phyloP scores from a whole-genome alignment of 2,329 filamentous ascomycete species.

The Botrytis deweyae region DNA sequence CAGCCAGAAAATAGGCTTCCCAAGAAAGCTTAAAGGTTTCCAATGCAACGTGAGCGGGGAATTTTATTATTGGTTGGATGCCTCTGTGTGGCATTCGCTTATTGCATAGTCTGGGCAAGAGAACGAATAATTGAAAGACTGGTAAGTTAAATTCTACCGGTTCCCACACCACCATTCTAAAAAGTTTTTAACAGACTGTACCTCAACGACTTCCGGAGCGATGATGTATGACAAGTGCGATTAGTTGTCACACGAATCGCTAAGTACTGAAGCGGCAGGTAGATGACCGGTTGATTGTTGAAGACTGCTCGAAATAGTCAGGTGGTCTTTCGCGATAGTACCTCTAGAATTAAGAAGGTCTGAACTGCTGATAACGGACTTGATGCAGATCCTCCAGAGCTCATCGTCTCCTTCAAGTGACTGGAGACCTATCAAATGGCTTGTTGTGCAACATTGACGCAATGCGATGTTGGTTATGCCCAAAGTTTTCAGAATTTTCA shows the following conservation, averaged over 20 bases:
- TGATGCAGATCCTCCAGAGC: neutral
- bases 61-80: slow-evolving; percentile 11
- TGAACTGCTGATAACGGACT: neutral
- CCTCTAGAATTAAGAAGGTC: neutral
- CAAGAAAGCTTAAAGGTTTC: slow-evolving; percentile 14
- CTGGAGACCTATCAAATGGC: neutral
- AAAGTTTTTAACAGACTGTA: neutral
- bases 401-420: neutral
- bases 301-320: neutral
- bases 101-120: neutral
- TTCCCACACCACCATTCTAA: neutral
- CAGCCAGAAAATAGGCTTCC: neutral
- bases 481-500: neutral
- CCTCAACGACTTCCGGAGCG: neutral
- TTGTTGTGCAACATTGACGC: slow-evolving; percentile 1
- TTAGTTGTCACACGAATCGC: slow-evolving; percentile 1
- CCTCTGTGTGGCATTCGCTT: neutral
- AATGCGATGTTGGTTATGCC: neutral
- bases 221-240: slow-evolving; percentile 1
- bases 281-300: slow-evolving; percentile 2
- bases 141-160: neutral
- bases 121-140: neutral
- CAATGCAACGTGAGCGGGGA: neutral
- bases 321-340: neutral
- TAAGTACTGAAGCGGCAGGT: slow-evolving; percentile 15